Evolutionary conservation across 495 filamentous ascomycete genomes (phyloP).

Genomic region (Hyphodiscus hymeniophilus): DNA sequence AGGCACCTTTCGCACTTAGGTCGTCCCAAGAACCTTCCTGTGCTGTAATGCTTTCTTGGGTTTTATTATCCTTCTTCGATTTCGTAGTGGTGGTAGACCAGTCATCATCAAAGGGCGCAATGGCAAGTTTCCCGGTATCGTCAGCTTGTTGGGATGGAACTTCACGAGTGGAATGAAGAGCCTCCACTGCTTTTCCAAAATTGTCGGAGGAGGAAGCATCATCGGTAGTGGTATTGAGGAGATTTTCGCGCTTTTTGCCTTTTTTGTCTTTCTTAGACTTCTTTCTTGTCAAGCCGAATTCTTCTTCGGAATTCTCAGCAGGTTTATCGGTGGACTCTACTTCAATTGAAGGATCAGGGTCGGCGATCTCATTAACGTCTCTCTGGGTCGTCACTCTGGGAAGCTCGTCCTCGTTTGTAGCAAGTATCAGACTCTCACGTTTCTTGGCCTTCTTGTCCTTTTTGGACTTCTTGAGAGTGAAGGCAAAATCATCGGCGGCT

Average conservation of each 20-base stretch:
- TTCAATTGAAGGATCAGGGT: not conserved
- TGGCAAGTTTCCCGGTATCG: not conserved
- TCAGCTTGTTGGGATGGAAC: not conserved
- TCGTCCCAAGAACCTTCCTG: not conserved
- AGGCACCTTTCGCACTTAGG: not conserved
- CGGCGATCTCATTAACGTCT: too few species aligned
- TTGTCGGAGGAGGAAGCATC: not conserved
- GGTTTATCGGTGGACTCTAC: not conserved
- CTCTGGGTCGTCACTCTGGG: not conserved
- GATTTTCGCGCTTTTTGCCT: constrained; percentile 13
- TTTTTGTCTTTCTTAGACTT: constrained; percentile 23
- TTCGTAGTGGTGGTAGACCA: constrained; percentile 18
- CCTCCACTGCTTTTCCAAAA: not conserved
- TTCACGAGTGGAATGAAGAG: not conserved
- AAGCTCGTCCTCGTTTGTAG: not conserved
- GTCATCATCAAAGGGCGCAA: constrained; percentile 9
- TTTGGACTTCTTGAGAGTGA: constrained; percentile 29
- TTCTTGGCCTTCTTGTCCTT: constrained; percentile 35
- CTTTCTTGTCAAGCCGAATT: constrained; percentile 6
- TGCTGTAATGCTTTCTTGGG: constrained; percentile 4
- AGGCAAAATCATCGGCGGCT: constrained; percentile 24
- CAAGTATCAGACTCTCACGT: constrained; percentile 6
- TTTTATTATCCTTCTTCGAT: constrained; percentile 22
- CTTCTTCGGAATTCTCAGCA: constrained; percentile 6
- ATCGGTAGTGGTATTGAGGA: not conserved